Conservation (phyloP, 805 yeast species). For the Barnettozyma vustinii region DNA sequence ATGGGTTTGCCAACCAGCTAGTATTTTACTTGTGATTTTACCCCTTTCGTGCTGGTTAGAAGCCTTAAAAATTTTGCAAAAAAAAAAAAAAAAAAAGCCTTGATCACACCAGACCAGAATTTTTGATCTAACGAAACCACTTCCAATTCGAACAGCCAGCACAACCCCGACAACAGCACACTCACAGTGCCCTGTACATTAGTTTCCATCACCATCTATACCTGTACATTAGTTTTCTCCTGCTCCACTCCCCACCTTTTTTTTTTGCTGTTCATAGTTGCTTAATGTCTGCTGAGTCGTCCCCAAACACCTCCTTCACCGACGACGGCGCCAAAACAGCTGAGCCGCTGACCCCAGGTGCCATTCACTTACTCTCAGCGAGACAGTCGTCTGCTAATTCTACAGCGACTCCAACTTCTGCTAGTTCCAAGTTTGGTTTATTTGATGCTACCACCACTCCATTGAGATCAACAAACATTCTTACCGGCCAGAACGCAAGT, state of each 20-base stretch:
- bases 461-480: constrained; percentile 18
- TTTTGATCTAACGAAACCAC: not conserved
- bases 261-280: not conserved
- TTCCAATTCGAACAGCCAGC: not conserved
- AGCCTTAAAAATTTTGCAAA: not conserved
- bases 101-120: not conserved
- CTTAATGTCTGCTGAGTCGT: constrained; percentile 15
- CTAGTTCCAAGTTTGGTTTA: constrained; percentile 17
- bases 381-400: constrained; percentile 15
- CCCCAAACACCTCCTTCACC: constrained; percentile 17
- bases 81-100: too few species aligned
- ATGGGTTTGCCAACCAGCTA: too few species aligned
- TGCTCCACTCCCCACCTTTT: not conserved
- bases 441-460: constrained; percentile 20
- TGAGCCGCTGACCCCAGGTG: constrained; percentile 13
- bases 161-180: not conserved
- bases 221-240: constrained; percentile 18
- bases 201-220: constrained; percentile 1
- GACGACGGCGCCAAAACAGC: constrained; percentile 12
- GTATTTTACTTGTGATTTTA: not conserved
- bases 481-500: constrained; percentile 13
- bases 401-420: constrained; percentile 8
- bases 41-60: not conserved
- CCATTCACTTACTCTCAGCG: constrained; percentile 4
- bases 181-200: constrained; percentile 15